Evolutionary conservation across 2,329 filamentous ascomycete genomes (phyloP).

Genomic region (Fusarium piperis): DNA sequence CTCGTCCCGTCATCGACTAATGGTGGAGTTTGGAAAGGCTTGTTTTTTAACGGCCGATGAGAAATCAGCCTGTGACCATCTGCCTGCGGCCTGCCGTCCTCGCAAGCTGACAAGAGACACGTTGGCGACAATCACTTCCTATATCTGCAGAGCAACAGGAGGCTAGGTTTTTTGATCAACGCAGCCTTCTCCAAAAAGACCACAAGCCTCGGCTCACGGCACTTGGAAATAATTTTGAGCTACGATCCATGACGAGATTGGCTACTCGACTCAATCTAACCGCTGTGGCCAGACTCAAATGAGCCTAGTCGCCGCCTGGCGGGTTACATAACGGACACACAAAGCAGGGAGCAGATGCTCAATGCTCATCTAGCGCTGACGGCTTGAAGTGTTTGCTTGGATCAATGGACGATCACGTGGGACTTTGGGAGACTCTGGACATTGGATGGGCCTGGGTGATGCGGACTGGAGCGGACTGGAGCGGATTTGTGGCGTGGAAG

Average conservation of each 20-base stretch:
- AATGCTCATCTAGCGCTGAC: neutral
- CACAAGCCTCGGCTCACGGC: neutral
- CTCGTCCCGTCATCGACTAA: neutral
- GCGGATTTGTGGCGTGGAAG: neutral
- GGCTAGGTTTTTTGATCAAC: neutral
- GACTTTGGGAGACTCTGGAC: neutral
- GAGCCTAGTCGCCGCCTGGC: neutral
- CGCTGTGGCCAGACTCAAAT: neutral
- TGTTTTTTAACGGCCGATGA: neutral
- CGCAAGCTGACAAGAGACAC: neutral
- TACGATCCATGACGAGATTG: neutral
- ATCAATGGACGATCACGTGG: neutral
- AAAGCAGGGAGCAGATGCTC: neutral
- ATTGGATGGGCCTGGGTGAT: neutral
- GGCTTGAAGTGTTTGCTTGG: neutral
- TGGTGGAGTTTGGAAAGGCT: neutral
- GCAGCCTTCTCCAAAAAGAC: neutral
- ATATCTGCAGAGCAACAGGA: neutral
- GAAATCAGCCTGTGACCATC: neutral
- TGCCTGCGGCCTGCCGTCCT: neutral
- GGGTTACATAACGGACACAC: neutral
- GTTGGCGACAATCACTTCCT: neutral
- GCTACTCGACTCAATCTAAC: neutral
- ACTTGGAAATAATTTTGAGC: neutral
- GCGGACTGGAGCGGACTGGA: neutral